Evolutionary conservation across 192 early-diverging fungal species (phyloP).

Genomic region (Borealophlyctis nickersoniae): DNA sequence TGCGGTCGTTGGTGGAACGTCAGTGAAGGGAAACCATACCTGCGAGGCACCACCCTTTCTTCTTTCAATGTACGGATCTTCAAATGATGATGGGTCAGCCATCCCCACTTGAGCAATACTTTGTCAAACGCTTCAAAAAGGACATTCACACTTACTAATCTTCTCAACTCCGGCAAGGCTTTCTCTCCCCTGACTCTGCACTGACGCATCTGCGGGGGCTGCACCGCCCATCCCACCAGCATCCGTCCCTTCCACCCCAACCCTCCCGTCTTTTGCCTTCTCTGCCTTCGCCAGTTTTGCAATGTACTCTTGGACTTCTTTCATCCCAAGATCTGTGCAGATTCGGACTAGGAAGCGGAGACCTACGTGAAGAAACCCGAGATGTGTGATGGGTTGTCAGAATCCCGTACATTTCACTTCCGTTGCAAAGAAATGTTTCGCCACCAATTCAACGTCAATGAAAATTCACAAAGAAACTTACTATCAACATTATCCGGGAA

Average conservation of each 20-base stretch:
- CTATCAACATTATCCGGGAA: slow-evolving; percentile 61
- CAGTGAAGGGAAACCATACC: not conserved
- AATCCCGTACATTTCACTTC: not conserved
- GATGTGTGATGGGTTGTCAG: not conserved
- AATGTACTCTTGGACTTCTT: slow-evolving; percentile 53
- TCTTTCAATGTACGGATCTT: not conserved
- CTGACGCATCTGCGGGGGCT: too few relatives aligned
- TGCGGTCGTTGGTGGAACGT: not conserved
- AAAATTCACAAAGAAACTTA: too few relatives aligned
- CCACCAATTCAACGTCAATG: too few relatives aligned
- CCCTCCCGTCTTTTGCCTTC: not conserved
- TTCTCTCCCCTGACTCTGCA: too few relatives aligned
- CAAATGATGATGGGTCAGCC: not conserved
- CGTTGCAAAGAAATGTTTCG: not conserved
- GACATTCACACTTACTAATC: not conserved
- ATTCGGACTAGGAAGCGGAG: slow-evolving; percentile 58
- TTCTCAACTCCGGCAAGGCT: too few relatives aligned
- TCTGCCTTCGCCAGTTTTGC: slow-evolving; percentile 36
- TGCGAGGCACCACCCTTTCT: not conserved
- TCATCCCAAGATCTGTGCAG: slow-evolving; percentile 58
- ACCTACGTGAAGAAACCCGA: slow-evolving; percentile 29
- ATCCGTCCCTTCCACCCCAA: not conserved
- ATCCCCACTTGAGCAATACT: not conserved
- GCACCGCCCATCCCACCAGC: too few relatives aligned
- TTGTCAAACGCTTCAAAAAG: not conserved